Evolutionary conservation across 345 rosid genomes (phyloP).

Genomic region (Camelina hispida): DNA sequence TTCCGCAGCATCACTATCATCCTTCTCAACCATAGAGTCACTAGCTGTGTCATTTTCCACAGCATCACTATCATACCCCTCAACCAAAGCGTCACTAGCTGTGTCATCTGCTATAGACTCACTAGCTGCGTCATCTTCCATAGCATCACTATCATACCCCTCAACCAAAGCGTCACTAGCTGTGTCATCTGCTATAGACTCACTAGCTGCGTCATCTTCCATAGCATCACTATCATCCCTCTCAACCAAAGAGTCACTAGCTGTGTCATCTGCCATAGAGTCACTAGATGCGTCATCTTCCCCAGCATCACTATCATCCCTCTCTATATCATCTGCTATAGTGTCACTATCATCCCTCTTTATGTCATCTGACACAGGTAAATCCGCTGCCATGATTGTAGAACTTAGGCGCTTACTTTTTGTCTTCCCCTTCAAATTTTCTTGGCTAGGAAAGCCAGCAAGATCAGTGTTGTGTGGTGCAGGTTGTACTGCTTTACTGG

Average conservation of each 20-base stretch:
- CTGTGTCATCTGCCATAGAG: background rate
- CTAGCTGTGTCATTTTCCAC: constrained; percentile 29
- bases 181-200: background rate
- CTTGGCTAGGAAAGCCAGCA: background rate
- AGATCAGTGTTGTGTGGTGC: constrained; percentile 24
- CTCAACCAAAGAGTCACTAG: background rate
- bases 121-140: constrained; percentile 28
- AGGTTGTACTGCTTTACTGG: constrained; percentile 43
- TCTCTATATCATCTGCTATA: constrained; percentile 25
- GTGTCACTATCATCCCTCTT: background rate
- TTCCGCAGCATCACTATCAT: background rate
- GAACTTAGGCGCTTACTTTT: constrained; percentile 38
- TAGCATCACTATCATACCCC: background rate
- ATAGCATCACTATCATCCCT: background rate
- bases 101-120: background rate
- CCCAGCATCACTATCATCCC: background rate
- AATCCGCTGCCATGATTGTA: constrained; percentile 33
- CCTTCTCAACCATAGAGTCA: background rate
- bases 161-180: background rate
- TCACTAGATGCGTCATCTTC: constrained; percentile 35
- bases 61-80: background rate
- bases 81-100: background rate
- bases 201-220: too few relatives aligned
- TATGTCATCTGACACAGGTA: constrained; percentile 19
- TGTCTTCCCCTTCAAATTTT: constrained; percentile 26